Evolutionary conservation across 306 rosid genomes (phyloP).

Genomic region (Acacia acuminata): DNA sequence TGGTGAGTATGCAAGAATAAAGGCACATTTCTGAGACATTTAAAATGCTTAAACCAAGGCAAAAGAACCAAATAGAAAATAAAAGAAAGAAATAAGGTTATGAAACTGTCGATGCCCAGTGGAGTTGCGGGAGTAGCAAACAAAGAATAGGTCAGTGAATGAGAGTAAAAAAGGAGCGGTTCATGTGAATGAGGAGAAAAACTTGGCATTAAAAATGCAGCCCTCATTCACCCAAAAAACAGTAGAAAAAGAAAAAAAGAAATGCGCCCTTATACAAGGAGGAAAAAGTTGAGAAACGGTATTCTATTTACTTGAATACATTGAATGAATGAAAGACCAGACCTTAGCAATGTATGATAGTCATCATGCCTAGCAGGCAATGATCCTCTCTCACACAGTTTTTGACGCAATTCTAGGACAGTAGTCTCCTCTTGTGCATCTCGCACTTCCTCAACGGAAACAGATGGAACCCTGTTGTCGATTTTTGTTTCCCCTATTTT

Average conservation of each 20-base stretch:
- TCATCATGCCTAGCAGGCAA: slow-evolving; percentile 80
- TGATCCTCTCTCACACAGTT: slow-evolving; percentile 61
- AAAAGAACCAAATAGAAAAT: neutral
- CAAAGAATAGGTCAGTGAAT: neutral
- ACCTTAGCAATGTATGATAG: slow-evolving; percentile 84
- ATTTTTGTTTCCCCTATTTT: slow-evolving; percentile 81
- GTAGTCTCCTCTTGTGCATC: slow-evolving; percentile 79
- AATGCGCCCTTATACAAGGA: neutral
- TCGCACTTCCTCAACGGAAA: slow-evolving; percentile 83
- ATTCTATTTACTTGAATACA: neutral
- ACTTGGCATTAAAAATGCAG: neutral
- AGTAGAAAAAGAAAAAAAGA: neutral
- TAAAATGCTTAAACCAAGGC: neutral
- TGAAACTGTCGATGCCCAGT: neutral
- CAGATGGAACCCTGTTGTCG: slow-evolving; percentile 71
- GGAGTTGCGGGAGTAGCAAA: neutral
- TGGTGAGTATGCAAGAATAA: neutral
- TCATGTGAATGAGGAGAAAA: neutral
- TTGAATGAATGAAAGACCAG: slow-evolving; percentile 21
- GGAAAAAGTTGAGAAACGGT: slow-evolving; percentile 4
- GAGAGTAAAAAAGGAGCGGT: neutral
- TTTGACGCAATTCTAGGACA: slow-evolving; percentile 63
- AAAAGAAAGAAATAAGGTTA: neutral
- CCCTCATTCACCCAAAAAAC: neutral
- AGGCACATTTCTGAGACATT: neutral